These are phyloP conservation scores for Thoreauomyces humboldtii DNA, from an alignment of 192 early-diverging fungal genomes.

Conservation along the genomic window DNA sequence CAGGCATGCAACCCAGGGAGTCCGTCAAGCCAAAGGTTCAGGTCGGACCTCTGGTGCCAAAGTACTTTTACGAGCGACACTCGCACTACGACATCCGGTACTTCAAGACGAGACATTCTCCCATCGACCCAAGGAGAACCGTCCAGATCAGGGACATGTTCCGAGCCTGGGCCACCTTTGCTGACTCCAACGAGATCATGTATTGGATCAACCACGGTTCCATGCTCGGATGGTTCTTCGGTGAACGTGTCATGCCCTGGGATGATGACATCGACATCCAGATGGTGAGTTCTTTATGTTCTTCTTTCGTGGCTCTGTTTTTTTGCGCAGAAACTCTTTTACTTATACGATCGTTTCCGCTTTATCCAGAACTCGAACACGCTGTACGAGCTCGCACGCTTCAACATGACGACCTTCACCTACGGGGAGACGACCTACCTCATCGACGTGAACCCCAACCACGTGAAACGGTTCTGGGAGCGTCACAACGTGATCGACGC, in stretches of 20 bases:
- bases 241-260: conserved; percentile 34
- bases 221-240: conserved; percentile 46
- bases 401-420: background rate
- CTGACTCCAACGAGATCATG: conserved; percentile 24
- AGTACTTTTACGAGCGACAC: background rate
- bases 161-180: conserved; percentile 18
- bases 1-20: too few species aligned
- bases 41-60: background rate
- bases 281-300: conserved; percentile 11
- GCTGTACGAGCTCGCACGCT: conserved; percentile 17
- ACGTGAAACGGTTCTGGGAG: conserved; percentile 9
- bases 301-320: background rate
- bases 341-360: too few species aligned
- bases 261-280: conserved; percentile 43
- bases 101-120: background rate
- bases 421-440: conserved; percentile 11
- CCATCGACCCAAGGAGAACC: background rate
- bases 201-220: conserved; percentile 42
- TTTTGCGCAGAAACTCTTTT: too few species aligned
- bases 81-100: conserved; percentile 4
- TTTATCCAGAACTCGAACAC: conserved; percentile 11
- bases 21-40: too few species aligned
- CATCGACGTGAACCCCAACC: conserved; percentile 35
- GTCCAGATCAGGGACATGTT: conserved; percentile 9
- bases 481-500: conserved; percentile 38